A percentile compares a stretch with the other conserved stretches of the same genome.
Conservation (phyloP, 768 basidiomycete species). For the Mycena albidolilacea region DNA sequence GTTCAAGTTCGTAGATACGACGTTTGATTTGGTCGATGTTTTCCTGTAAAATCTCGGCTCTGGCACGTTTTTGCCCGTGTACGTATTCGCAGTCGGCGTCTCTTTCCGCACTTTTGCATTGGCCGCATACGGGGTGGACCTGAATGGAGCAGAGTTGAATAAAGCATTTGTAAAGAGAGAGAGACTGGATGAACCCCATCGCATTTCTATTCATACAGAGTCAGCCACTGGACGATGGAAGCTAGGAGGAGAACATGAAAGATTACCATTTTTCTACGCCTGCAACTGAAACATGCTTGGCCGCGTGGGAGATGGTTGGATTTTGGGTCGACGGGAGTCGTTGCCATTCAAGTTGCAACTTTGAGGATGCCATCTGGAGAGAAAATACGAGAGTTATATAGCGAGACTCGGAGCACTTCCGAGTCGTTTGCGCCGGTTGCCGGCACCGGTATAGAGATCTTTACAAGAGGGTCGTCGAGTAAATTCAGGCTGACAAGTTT, state of each 20-base stretch:
- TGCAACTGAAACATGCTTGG: slow-evolving; percentile 23
- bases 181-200: not conserved
- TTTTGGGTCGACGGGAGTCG: not conserved
- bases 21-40: slow-evolving; percentile 63
- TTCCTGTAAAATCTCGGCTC: slow-evolving; percentile 66
- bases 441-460: no score
- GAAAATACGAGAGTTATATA: not conserved
- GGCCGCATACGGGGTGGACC: slow-evolving; percentile 65
- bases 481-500: no score
- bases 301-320: not conserved
- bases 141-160: not conserved
- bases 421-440: no score
- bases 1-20: slow-evolving; percentile 63
- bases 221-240: not conserved
- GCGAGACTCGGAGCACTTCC: no score
- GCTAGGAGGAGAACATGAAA: not conserved
- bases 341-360: not conserved
- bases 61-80: slow-evolving; percentile 61
- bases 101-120: slow-evolving; percentile 62
- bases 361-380: not conserved
- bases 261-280: slow-evolving; percentile 22
- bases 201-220: not conserved
- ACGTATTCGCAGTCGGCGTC: slow-evolving; percentile 74
- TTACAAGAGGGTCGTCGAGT: no score
- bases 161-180: not conserved